Evolutionary conservation across 2,329 filamentous ascomycete species (phyloP).

Genomic region (Gremmenia infestans): DNA sequence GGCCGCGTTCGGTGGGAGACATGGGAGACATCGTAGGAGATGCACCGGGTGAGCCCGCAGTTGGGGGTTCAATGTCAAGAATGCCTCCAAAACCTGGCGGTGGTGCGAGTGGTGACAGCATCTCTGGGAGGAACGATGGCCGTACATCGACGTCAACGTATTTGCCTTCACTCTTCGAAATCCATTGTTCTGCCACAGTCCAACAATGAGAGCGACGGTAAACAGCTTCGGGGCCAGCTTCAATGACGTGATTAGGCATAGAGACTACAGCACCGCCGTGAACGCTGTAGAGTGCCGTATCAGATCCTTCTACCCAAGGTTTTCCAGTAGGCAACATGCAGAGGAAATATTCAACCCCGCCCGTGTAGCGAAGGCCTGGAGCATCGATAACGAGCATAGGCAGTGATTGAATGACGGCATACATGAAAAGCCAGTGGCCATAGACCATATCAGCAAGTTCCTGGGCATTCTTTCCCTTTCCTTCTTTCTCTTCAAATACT

Average conservation of each 20-base stretch:
- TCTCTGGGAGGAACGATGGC: neutral
- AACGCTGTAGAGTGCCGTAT: constrained; percentile 70
- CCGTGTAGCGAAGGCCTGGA: constrained; percentile 60
- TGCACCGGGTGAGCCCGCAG: constrained; percentile 1
- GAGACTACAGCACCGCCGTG: constrained; percentile 60
- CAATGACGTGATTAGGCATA: constrained; percentile 57
- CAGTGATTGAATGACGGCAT: constrained; percentile 70
- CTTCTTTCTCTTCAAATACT: constrained; percentile 65
- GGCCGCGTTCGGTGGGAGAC: neutral
- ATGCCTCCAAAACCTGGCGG: constrained; percentile 24
- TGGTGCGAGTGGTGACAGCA: constrained; percentile 22
- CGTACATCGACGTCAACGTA: neutral
- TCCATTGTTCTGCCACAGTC: constrained; percentile 58
- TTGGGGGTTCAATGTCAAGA: constrained; percentile 14
- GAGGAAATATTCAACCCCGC: constrained; percentile 77
- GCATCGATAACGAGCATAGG: constrained; percentile 76
- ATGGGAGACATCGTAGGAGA: neutral
- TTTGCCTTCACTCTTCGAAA: constrained; percentile 7
- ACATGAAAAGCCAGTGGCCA: constrained; percentile 78
- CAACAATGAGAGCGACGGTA: constrained; percentile 68
- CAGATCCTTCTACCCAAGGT: constrained; percentile 66
- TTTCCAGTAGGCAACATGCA: constrained; percentile 70
- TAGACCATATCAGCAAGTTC: constrained; percentile 67
- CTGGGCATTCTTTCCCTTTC: constrained; percentile 56
- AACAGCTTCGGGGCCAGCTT: constrained; percentile 60